Base-by-base conservation (phyloP, 1,139 yeast genomes). In the Geotrichum restrictum region DNA sequence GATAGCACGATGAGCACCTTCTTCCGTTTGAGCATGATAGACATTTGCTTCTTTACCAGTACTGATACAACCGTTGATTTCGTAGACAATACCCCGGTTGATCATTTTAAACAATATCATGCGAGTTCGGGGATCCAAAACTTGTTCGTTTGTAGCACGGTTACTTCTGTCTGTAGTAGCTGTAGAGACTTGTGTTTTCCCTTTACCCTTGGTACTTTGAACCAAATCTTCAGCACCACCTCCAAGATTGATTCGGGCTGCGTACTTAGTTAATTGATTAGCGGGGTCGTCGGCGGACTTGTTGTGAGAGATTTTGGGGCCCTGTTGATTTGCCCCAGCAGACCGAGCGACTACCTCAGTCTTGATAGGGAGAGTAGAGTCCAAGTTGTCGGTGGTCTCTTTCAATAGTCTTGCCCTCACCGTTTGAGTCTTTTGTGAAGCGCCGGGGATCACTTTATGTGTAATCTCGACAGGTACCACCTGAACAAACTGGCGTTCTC, bases 1-100 rank as follows among this genome's bases (percentile, higher is more conserved):
- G 51, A 94, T 88, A 0, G 98, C 98, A 69, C 79, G 63, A 52
- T 63, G 72, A 58, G 63, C 65, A 13, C 69, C 78, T 34, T 75
- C 78, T 55, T 85, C 94, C 54, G 88, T 84, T 60, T 81, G 81
- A 0, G 96, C 98, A 67, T 91, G 96, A 66, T 94, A 94, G 2
- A 94, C 98, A 66, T 94, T 94, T 24, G 98, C 98, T 68, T 94
- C 99, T 68, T 94, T 94, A 41, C 99, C 99, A 0, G 98, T 94
- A 63, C 95, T 83, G 48, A 94, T 78, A 67, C 98, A 93, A 6
- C 98, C 98, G 63, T 91, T 88, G 63, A 94, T 84, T 60, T 88
- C 82, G 7, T 93, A 81, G 32, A 94, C 80, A 13, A 86, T 77
- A 2, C 96, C 96, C 62, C 85, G 83, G 64, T 83, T 86, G 67